Base-by-base conservation (phyloP, 1,284 basidiomycete species). In the Kwoniella shivajii region DNA sequence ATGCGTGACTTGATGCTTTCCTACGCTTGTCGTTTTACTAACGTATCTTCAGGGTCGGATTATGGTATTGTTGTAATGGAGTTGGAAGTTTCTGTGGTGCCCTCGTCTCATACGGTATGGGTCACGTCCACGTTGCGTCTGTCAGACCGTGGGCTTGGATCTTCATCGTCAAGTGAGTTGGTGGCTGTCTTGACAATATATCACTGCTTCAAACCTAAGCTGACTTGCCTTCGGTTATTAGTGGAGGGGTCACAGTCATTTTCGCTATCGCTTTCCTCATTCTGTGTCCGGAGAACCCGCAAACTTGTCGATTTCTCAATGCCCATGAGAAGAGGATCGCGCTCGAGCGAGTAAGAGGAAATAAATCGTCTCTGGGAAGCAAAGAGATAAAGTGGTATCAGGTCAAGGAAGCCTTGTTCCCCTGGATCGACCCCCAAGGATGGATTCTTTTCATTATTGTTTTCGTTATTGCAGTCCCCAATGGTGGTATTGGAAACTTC, bases 1-100 rank as follows among this genome's bases (percentile, higher is more conserved):
- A n/a, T 37, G 11, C n/a, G 11, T 37, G 11, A 11, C n/a, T 37
- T 37, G 34, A n/a, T 11, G 34, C n/a, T 37, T 37, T 37, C 34
- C n/a, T 37, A n/a, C n/a, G n/a, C n/a, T 37, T 37, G 34, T 11
- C 11, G 34, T 37, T 37, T 37, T 37, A 11, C 11, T 11, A 37
- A n/a, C n/a, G 11, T 37, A 11, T n/a, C n/a, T n/a, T n/a, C n/a
- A n/a, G n/a, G 20, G 64, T 72, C 34, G 67, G 65, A 4, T n/a
- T 69, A 29, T 74, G 69, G 68, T 72, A 71, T 47, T 66, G 62
- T 63, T 68, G 66, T 41, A 74, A 75, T 48, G 73, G 73, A 10
- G 37, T 65, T 1, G 72, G 69, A 7, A 59, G 54, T 2, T 65
- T 72, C 42, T 54, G 66, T 41, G 74, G 72, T 37, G 68, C 63